Conservation (phyloP, 2,329 filamentous ascomycete genomes). For the Pseudogymnoascus verrucosus region DNA sequence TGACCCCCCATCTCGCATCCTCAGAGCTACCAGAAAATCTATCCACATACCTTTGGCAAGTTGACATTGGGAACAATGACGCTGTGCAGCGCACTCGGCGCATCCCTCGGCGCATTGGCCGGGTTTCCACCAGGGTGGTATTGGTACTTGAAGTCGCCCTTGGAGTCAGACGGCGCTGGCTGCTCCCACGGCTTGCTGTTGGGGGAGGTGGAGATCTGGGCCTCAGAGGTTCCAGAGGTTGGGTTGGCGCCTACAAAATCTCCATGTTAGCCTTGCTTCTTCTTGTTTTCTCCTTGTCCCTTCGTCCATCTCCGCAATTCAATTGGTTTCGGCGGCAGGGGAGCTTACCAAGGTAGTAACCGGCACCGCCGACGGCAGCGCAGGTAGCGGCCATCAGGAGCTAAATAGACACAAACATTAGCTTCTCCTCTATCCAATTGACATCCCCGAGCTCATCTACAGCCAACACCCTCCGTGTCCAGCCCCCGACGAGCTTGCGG, state of each 20-base stretch:
- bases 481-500: not conserved
- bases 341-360: constrained; percentile 72
- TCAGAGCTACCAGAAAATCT: not conserved
- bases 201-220: constrained; percentile 62
- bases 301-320: not conserved
- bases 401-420: constrained; percentile 38
- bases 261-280: not conserved
- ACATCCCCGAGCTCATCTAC: not conserved
- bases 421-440: not conserved
- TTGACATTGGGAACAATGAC: constrained; percentile 92
- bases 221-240: constrained; percentile 77
- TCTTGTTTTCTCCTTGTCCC: not conserved
- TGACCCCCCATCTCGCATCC: no score
- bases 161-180: constrained; percentile 52
- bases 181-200: constrained; percentile 84
- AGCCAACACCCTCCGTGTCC: not conserved
- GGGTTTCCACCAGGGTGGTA: constrained; percentile 67
- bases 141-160: constrained; percentile 53
- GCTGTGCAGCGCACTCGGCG: constrained; percentile 89
- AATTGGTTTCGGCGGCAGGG: constrained; percentile 2
- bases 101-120: constrained; percentile 69
- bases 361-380: constrained; percentile 76
- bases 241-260: constrained; percentile 62
- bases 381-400: constrained; percentile 89
- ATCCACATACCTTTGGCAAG: constrained; percentile 65